Percentiles rank a stretch among this genome's conserved stretches.
These are phyloP conservation scores for Raffaelea ambrosiae DNA, from an alignment of 2,329 filamentous ascomycete genomes.

Conservation along the genomic window DNA sequence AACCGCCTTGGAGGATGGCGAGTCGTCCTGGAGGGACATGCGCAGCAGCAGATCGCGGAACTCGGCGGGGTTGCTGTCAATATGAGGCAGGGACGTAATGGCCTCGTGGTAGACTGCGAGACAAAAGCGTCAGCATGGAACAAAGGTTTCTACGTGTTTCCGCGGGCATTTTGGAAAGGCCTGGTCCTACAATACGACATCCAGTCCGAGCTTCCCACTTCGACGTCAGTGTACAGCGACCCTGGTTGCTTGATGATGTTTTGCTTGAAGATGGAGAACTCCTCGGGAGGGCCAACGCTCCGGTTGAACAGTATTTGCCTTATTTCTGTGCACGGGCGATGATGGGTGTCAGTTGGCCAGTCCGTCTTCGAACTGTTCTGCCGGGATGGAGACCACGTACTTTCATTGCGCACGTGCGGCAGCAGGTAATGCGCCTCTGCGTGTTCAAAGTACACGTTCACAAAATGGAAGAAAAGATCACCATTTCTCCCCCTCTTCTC, in stretches of 20 bases:
- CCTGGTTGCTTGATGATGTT: too few species aligned
- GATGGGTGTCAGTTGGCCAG: too few species aligned
- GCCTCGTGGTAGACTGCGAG: slow-evolving; percentile 10
- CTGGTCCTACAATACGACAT: slow-evolving; percentile 8
- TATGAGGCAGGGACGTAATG: slow-evolving; percentile 6
- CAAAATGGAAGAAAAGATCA: slow-evolving; percentile 1
- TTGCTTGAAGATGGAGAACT: too few species aligned
- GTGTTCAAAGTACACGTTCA: slow-evolving; percentile 3
- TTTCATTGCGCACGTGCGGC: background rate
- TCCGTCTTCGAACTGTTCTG: too few species aligned
- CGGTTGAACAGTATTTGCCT: too few species aligned
- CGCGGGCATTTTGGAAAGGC: too few species aligned
- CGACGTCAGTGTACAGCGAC: too few species aligned
- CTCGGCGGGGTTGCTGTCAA: slow-evolving; percentile 5
- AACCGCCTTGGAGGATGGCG: slow-evolving; percentile 3
- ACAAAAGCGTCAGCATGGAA: background rate
- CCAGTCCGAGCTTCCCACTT: background rate
- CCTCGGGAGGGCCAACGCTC: too few species aligned
- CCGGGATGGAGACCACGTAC: too few species aligned
- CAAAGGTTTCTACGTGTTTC: too few species aligned
- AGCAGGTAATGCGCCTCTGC: slow-evolving; percentile 1
- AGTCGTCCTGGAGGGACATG: slow-evolving; percentile 8
- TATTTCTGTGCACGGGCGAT: too few species aligned
- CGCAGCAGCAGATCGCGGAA: slow-evolving; percentile 10
- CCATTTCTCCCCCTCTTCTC: background rate